phyloP scores from a whole-genome alignment of 2,329 filamentous ascomycete species.

The Monosporascus cannonballus region DNA sequence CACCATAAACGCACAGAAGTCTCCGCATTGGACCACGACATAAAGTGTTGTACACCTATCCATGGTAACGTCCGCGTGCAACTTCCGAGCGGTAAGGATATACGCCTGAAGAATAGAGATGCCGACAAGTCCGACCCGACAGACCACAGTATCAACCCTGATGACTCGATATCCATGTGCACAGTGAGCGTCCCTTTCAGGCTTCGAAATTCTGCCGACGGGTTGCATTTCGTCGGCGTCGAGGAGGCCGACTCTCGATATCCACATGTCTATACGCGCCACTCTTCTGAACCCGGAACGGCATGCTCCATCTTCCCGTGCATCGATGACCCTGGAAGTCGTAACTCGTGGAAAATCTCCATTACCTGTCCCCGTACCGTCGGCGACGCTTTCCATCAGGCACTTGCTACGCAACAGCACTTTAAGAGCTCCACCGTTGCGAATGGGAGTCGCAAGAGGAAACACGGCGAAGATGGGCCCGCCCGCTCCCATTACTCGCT shows the following conservation, averaged over 20 bases:
- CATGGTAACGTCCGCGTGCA: constrained; percentile 44
- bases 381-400: constrained; percentile 63
- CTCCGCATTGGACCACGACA: constrained; percentile 48
- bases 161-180: constrained; percentile 36
- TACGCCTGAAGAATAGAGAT: constrained; percentile 22
- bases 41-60: constrained; percentile 49
- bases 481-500: constrained; percentile 32
- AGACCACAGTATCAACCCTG: constrained; percentile 21
- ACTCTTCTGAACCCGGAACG: constrained; percentile 70
- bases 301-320: constrained; percentile 89
- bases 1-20: constrained; percentile 47
- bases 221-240: constrained; percentile 85
- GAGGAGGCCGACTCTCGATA: constrained; percentile 75
- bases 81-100: constrained; percentile 31
- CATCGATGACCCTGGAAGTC: constrained; percentile 75
- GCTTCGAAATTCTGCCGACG: constrained; percentile 71
- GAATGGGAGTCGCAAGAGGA: constrained; percentile 30
- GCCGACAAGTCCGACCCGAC: constrained; percentile 34
- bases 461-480: constrained; percentile 35
- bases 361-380: constrained; percentile 82
- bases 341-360: constrained; percentile 82
- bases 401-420: constrained; percentile 34
- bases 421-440: constrained; percentile 14
- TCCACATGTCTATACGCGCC: constrained; percentile 86
- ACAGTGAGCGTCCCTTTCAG: constrained; percentile 66